Percentiles rank a stretch among this genome's conserved stretches.
These are phyloP conservation scores for Omphalotus olearius DNA, from an alignment of 1,284 basidiomycete species.

Conservation along the genomic window DNA sequence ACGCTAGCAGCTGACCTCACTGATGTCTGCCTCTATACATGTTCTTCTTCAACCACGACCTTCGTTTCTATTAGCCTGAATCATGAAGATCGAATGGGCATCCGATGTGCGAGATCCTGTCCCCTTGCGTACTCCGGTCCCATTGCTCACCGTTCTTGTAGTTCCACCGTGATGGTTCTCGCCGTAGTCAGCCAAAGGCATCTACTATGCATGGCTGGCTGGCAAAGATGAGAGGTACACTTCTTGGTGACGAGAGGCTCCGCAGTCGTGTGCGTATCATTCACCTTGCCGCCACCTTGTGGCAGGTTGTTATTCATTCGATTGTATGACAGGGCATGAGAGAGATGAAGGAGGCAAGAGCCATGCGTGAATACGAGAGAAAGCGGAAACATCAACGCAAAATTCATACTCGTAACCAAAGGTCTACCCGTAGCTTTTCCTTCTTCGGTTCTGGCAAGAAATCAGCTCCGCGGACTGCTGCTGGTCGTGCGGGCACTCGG, in stretches of 20 bases:
- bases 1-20: neutral
- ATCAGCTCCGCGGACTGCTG: neutral
- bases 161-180: conserved; percentile 46
- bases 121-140: neutral
- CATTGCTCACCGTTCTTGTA: conserved; percentile 15
- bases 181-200: conserved; percentile 46
- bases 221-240: conserved; percentile 72
- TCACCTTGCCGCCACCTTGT: neutral
- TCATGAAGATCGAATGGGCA: conserved; percentile 47
- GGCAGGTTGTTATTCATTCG: neutral
- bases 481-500: neutral
- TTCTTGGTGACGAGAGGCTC: conserved; percentile 59
- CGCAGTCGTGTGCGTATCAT: conserved; percentile 38
- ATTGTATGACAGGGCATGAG: conserved; percentile 27
- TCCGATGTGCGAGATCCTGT: conserved; percentile 21
- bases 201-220: conserved; percentile 74
- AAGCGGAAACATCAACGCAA: conserved; percentile 3
- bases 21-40: neutral
- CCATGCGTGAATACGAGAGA: conserved; percentile 4
- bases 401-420: neutral
- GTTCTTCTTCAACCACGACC: neutral
- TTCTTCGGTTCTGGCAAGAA: conserved; percentile 10
- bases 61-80: conserved; percentile 2
- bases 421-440: conserved; percentile 1
- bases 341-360: conserved; percentile 54